Conservation (phyloP, 345 rosid species). For the Bruguiera sexangula region DNA sequence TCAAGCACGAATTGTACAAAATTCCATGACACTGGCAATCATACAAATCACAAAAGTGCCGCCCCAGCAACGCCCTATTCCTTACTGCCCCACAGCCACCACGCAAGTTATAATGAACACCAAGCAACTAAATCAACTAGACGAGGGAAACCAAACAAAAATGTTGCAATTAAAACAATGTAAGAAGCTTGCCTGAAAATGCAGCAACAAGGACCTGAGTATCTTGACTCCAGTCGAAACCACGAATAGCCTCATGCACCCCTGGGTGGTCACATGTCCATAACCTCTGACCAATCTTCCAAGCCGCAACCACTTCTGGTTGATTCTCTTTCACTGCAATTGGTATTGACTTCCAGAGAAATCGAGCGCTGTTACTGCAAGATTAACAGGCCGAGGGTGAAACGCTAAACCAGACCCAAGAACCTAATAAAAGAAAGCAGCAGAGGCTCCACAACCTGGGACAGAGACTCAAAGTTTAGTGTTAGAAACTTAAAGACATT, state of each 20-base stretch:
- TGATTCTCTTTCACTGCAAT: conserved; percentile 57
- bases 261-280: conserved; percentile 78
- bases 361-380: conserved; percentile 74
- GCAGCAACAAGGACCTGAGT: conserved; percentile 54
- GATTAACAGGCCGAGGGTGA: background rate
- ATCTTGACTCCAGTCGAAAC: conserved; percentile 81
- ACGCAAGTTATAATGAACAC: no score
- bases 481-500: no score
- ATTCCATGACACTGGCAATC: no score
- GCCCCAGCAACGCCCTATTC: no score
- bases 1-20: no score
- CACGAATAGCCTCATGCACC: conserved; percentile 65
- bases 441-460: no score
- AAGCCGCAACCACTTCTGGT: conserved; percentile 66
- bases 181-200: conserved; percentile 49
- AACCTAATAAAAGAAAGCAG: no score
- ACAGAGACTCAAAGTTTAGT: no score
- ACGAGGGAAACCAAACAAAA: no score
- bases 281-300: conserved; percentile 77
- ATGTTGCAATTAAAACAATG: background rate
- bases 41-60: no score
- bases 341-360: conserved; percentile 82
- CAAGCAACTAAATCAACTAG: no score
- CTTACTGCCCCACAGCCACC: no score
- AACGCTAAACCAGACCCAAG: background rate